These are phyloP conservation scores for Esteya vermicola DNA, from an alignment of 2,329 filamentous ascomycete species.

Conservation along the genomic window DNA sequence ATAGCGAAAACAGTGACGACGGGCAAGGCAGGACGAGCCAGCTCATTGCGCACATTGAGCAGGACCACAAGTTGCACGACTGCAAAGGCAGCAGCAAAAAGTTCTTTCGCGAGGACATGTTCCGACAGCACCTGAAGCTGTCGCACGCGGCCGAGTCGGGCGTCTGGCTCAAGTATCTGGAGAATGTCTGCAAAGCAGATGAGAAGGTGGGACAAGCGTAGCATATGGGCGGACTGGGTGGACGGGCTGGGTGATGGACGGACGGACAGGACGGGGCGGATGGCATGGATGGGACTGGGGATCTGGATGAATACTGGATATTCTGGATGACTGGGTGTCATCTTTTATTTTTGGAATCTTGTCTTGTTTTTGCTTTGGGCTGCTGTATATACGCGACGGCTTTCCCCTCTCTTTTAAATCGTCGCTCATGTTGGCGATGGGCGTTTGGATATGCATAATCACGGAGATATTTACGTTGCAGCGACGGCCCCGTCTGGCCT, in stretches of 20 bases:
- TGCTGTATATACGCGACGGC: too few relatives aligned
- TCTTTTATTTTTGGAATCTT: not conserved
- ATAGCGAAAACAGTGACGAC: not conserved
- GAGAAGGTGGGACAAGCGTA: too few relatives aligned
- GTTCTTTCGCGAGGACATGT: constrained; percentile 12
- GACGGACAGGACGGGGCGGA: not conserved
- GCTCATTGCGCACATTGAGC: constrained; percentile 6
- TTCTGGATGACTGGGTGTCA: too few relatives aligned
- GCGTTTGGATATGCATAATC: too few relatives aligned
- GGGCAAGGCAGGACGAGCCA: not conserved
- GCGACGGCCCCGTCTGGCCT: too few relatives aligned
- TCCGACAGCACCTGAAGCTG: constrained; percentile 11
- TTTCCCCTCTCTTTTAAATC: too few relatives aligned
- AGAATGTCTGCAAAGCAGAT: constrained; percentile 9
- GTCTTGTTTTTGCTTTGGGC: too few relatives aligned
- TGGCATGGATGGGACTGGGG: not conserved
- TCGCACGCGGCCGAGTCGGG: constrained; percentile 11
- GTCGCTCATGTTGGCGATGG: too few relatives aligned
- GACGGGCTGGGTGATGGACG: not conserved
- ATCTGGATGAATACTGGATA: too few relatives aligned
- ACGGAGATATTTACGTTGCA: too few relatives aligned
- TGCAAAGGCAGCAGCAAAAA: constrained; percentile 10
- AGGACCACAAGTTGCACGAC: constrained; percentile 10
- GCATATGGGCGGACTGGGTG: not conserved
- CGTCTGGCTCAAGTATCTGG: constrained; percentile 12